Percentiles rank a stretch among this genome's conserved stretches.
Conservation (phyloP, 148 eudicot species). For the Rhododendron henanense region DNA sequence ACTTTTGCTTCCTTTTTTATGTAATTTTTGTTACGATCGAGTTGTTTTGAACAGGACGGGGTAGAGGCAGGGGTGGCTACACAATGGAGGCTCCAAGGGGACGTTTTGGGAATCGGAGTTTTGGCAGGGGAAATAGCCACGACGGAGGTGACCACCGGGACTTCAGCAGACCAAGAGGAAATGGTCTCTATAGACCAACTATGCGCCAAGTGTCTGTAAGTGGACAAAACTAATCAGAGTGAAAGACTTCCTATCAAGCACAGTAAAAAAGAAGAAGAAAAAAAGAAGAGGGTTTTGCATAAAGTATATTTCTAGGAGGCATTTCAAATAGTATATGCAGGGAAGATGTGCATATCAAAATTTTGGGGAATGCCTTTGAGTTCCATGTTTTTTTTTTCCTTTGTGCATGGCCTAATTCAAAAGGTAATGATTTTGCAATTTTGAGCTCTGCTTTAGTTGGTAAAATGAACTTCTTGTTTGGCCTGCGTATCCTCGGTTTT, state of each 20-base stretch:
- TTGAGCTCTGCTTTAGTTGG: background rate
- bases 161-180: conserved; percentile 63
- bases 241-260: conserved; percentile 8
- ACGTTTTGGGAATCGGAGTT: conserved; percentile 52
- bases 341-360: background rate
- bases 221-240: conserved; percentile 31
- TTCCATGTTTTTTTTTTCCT: background rate
- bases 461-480: background rate
- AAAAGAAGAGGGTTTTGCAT: background rate
- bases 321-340: background rate
- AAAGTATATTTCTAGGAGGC: conserved; percentile 1
- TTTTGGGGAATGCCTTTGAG: background rate
- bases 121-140: conserved; percentile 45
- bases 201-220: conserved; percentile 34
- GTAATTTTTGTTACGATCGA: background rate
- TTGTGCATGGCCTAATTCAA: background rate
- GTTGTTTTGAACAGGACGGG: conserved; percentile 53
- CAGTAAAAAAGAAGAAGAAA: background rate
- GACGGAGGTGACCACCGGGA: conserved; percentile 41
- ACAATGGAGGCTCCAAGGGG: conserved; percentile 55
- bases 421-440: conserved; percentile 9
- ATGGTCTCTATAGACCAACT: conserved; percentile 54
- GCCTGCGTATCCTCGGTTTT: background rate
- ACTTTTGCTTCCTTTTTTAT: background rate
- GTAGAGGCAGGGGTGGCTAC: conserved; percentile 66